Evolutionary conservation across 495 filamentous ascomycete species (phyloP).

Genomic region (Pseudoneurospora amorphoporcata): DNA sequence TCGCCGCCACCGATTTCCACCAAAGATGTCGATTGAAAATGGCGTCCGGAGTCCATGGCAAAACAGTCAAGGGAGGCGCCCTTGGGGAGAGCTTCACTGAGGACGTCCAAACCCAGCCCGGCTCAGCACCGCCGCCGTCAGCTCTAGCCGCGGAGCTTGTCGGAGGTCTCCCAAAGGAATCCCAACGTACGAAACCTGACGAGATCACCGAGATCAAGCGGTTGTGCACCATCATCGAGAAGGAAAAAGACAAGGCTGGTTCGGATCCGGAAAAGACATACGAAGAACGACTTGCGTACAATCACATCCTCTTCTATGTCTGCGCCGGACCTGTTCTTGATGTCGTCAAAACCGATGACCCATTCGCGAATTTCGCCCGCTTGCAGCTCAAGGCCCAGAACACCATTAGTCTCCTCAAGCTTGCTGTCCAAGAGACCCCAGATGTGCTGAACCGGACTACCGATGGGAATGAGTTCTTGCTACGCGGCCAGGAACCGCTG

Average conservation of each 20-base stretch:
- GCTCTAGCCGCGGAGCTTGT: conserved; percentile 59
- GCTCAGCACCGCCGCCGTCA: conserved; percentile 45
- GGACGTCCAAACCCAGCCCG: neutral
- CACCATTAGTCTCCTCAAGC: conserved; percentile 51
- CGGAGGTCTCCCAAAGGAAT: conserved; percentile 38
- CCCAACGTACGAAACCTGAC: conserved; percentile 29
- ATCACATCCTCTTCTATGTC: conserved; percentile 74
- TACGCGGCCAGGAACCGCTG: conserved; percentile 50
- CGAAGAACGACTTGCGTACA: conserved; percentile 59
- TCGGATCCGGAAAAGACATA: conserved; percentile 22
- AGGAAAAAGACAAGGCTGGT: conserved; percentile 29
- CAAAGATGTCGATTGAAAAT: conserved; percentile 14
- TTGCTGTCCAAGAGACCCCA: conserved; percentile 65
- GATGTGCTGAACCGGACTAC: conserved; percentile 48
- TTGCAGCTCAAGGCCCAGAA: conserved; percentile 57
- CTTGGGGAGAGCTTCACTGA: neutral
- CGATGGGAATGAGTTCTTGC: conserved; percentile 25
- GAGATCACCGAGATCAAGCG: conserved; percentile 33
- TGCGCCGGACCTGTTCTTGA: conserved; percentile 74
- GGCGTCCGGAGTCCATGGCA: conserved; percentile 13
- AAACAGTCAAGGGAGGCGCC: conserved; percentile 3
- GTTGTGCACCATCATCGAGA: conserved; percentile 29
- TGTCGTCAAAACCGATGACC: conserved; percentile 46
- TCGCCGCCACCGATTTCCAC: neutral
- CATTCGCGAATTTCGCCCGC: conserved; percentile 42